Base-by-base conservation (phyloP, 805 yeast genomes). In the Pichia manshurica region DNA sequence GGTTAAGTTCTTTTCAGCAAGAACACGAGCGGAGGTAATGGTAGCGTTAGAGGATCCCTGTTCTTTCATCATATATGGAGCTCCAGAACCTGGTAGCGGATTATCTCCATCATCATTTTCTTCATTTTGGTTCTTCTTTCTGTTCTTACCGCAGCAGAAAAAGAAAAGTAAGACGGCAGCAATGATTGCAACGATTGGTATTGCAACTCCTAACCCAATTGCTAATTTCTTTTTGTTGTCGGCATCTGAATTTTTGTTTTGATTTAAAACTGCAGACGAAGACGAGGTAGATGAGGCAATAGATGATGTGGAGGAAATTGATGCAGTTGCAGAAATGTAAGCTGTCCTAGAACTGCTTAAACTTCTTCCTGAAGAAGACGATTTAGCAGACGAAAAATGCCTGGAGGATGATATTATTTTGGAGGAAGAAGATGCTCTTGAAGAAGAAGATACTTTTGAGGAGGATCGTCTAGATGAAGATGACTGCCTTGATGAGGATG, bases 201-300 rank as follows among this genome's bases (percentile, higher is more conserved):
- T 74, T 2, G 84, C 87, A n/a, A 86, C 90, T 47, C 96, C 97
- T 50, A 90, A 75, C 1, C 90, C 96, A 60, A 91, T 85, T 0
- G 96, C 96, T n/a, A 87, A 70, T 2, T 77, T 75, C 54, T 77
- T 82, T 39, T 47, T 43, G 28, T 22, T 44, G 31, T 44, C 38
- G 9, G 43, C 19, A 12, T 42, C 37, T 9, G 47, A 20, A n/a
- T 45, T 34, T 22, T 40, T 59, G 10, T 67, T 35, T 4, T 33
- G 20, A 17, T 69, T 37, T 12, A 68, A 44, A 15, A 33, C 3
- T 15, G 71, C 40, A 2, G 66, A 49, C 4, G 72, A 43, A 9
- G 69, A 42, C 3, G 72, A 41, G 9, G 68, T 45, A 9, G 72
- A 39, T 3, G 59, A 42, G 6, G 58, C 34, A 22, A 52, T 41